A percentile compares a stretch with the other conserved stretches of the same genome.
These are phyloP conservation scores for Kodamaea restingae DNA, from an alignment of 805 yeast genomes.

Conservation along the genomic window DNA sequence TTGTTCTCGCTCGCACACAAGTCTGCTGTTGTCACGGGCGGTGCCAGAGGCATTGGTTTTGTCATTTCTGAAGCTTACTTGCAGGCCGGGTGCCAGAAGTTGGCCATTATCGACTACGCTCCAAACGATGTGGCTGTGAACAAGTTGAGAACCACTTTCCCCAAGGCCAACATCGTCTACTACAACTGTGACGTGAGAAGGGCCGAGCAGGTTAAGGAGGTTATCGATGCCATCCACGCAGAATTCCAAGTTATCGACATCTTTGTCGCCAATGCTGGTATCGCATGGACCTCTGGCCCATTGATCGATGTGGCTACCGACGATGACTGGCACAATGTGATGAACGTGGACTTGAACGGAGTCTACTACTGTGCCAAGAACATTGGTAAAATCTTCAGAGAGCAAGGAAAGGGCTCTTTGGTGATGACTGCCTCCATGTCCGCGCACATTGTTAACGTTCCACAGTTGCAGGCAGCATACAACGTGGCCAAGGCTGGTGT, in stretches of 20 bases:
- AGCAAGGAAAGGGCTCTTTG: constrained; percentile 72
- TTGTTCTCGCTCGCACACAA: constrained; percentile 29
- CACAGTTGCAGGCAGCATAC: constrained; percentile 82
- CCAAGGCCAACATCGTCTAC: constrained; percentile 29
- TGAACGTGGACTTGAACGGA: constrained; percentile 74
- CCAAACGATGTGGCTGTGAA: constrained; percentile 25
- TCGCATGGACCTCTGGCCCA: constrained; percentile 45
- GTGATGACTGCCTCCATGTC: constrained; percentile 88
- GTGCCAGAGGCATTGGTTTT: constrained; percentile 37
- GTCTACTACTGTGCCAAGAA: constrained; percentile 75
- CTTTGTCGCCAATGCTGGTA: constrained; percentile 46
- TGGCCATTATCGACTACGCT: constrained; percentile 41
- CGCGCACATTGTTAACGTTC: constrained; percentile 81
- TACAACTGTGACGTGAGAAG: constrained; percentile 39
- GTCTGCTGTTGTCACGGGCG: constrained; percentile 36
- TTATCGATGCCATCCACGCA: constrained; percentile 26
- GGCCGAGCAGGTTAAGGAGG: constrained; percentile 32
- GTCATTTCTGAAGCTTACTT: constrained; percentile 35
- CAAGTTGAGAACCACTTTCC: constrained; percentile 25
- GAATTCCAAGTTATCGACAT: constrained; percentile 38
- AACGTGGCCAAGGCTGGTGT: constrained; percentile 86
- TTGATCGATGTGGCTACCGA: constrained; percentile 42
- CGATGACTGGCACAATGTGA: constrained; percentile 66
- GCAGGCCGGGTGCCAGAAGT: constrained; percentile 33
- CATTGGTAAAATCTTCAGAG: constrained; percentile 67